Percentiles rank a stretch among this genome's conserved stretches.
phyloP scores from a whole-genome alignment of 306 rosid genomes.

The Cicer judaicum region DNA sequence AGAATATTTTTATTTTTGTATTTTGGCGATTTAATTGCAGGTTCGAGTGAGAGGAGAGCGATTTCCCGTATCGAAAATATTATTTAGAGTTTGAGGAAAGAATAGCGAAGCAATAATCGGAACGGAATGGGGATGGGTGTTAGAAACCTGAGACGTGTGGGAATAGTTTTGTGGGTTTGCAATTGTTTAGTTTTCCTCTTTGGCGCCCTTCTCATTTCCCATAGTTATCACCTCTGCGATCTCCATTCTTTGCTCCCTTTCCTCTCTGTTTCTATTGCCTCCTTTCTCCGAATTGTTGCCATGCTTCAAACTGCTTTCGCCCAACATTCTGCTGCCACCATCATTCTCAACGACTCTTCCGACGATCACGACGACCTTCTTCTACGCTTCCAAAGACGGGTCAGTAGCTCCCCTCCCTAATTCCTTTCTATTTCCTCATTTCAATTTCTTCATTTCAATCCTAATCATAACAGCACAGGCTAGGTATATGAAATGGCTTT shows the following conservation, averaged over 20 bases:
- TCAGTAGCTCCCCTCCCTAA: not conserved
- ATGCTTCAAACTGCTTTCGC: constrained; percentile 68
- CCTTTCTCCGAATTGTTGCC: constrained; percentile 53
- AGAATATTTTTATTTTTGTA: too few species aligned
- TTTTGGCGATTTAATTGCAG: too few species aligned
- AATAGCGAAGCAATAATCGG: too few species aligned
- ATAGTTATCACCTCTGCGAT: constrained; percentile 46
- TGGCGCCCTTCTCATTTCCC: constrained; percentile 48
- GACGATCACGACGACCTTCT: constrained; percentile 29
- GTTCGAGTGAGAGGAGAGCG: too few species aligned
- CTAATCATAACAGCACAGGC: not conserved
- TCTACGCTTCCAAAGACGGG: constrained; percentile 66
- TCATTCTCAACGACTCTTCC: constrained; percentile 44
- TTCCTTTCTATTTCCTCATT: not conserved
- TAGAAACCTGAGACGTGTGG: constrained; percentile 45
- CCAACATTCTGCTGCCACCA: constrained; percentile 65
- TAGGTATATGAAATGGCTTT: constrained; percentile 72
- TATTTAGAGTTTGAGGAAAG: too few species aligned
- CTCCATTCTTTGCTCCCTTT: constrained; percentile 47
- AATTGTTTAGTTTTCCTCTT: constrained; percentile 46
- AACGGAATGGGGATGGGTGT: not conserved
- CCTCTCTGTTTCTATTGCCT: constrained; percentile 41
- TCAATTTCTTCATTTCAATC: not conserved
- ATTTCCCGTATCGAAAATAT: too few species aligned
- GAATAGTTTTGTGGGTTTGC: constrained; percentile 47